Conservation (phyloP, 257 asterid genomes). For the Solanum sitiens region DNA sequence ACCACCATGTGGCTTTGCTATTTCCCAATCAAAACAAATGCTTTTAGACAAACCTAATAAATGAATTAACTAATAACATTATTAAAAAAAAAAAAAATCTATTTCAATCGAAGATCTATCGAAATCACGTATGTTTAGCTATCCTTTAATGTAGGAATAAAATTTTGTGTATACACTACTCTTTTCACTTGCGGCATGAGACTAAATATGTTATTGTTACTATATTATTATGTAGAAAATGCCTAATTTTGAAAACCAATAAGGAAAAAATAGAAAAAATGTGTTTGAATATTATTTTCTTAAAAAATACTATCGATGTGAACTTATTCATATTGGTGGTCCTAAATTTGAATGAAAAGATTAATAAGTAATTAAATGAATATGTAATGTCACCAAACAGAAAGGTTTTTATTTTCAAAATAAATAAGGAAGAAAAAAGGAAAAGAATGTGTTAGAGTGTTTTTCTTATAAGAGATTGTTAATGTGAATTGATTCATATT, state of each 20-base stretch:
- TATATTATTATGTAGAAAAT: background rate
- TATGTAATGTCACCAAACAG: background rate
- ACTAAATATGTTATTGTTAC: background rate
- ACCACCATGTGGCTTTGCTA: constrained; percentile 11
- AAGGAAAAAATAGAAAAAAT: background rate
- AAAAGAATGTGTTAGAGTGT: background rate
- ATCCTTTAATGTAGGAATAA: rapidly evolving
- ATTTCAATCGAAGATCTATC: rapidly evolving
- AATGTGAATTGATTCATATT: background rate
- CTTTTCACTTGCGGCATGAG: background rate
- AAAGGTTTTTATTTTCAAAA: background rate
- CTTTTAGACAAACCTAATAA: background rate
- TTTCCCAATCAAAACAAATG: background rate
- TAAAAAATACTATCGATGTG: background rate
- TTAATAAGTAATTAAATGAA: background rate
- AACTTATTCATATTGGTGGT: background rate
- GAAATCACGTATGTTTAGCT: rapidly evolving
- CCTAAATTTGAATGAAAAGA: background rate
- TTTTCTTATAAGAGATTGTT: background rate
- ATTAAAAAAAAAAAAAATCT: background rate
- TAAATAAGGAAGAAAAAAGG: background rate
- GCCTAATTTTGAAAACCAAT: background rate
- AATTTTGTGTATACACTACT: rapidly evolving
- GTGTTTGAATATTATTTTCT: background rate
- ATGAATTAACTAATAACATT: background rate